Conservation (phyloP, 176 grass and related monocot genomes). For the Oryza longistaminata region DNA sequence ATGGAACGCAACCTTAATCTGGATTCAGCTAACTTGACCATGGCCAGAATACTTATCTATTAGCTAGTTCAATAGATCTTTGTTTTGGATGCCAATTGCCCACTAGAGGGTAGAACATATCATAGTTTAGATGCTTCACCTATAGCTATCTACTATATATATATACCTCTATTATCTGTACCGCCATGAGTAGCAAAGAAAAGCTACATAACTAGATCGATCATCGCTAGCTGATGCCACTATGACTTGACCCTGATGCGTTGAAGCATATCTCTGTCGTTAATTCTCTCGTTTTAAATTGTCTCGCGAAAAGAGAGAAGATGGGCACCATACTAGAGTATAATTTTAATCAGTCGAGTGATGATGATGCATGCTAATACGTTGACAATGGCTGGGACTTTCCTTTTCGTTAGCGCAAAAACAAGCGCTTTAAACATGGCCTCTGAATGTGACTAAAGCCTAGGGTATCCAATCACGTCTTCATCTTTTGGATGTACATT, state of each 20-base stretch:
- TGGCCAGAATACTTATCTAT: neutral
- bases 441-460: conserved; percentile 54
- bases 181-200: neutral
- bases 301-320: neutral
- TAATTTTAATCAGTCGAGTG: neutral
- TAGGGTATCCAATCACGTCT: conserved; percentile 27
- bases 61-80: neutral
- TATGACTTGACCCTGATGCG: neutral
- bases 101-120: neutral
- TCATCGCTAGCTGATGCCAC: neutral
- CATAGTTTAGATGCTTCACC: neutral
- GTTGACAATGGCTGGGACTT: conserved; percentile 36
- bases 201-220: neutral
- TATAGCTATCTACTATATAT: neutral
- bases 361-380: conserved; percentile 22
- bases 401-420: conserved; percentile 34
- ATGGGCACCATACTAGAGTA: neutral
- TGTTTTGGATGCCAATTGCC: neutral
- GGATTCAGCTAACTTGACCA: neutral
- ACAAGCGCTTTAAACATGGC: conserved; percentile 37
- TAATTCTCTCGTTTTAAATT: neutral
- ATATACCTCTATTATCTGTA: too few relatives aligned
- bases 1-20: neutral
- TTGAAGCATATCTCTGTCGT: neutral
- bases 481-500: conserved; percentile 33